phyloP scores from a whole-genome alignment of 495 filamentous ascomycete genomes.

The Aspergillus baeticus region DNA sequence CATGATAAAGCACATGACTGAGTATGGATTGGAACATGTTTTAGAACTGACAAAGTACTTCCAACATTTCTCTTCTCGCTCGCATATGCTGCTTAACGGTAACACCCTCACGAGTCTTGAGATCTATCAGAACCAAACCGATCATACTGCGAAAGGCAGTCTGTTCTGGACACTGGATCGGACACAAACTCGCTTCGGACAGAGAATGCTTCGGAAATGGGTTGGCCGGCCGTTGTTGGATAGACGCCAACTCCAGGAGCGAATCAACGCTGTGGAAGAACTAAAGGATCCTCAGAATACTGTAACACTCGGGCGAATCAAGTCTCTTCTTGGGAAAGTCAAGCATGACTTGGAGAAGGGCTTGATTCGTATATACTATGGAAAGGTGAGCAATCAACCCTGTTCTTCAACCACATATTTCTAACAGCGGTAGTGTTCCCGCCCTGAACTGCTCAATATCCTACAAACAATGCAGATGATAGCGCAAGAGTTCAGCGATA shows the following conservation, averaged over 20 bases:
- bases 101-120: constrained; percentile 94
- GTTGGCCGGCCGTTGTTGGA: constrained; percentile 90
- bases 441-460: constrained; percentile 82
- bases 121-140: constrained; percentile 93
- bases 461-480: constrained; percentile 85
- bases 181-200: constrained; percentile 86
- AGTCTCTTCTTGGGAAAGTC: constrained; percentile 64
- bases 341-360: constrained; percentile 86
- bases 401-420: not conserved
- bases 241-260: constrained; percentile 70
- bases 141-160: constrained; percentile 81
- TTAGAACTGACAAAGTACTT: constrained; percentile 98
- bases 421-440: constrained; percentile 62
- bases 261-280: constrained; percentile 89
- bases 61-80: constrained; percentile 89
- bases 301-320: constrained; percentile 68
- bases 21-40: constrained; percentile 94
- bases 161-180: constrained; percentile 95
- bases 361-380: constrained; percentile 94
- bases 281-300: constrained; percentile 67
- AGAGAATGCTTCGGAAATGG: constrained; percentile 88
- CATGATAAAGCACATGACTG: constrained; percentile 92
- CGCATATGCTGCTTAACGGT: constrained; percentile 95
- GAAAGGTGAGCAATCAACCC: constrained; percentile 50
- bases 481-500: constrained; percentile 65